Conservation (phyloP, 2,329 filamentous ascomycete species). For the Beauveria bassiana region DNA sequence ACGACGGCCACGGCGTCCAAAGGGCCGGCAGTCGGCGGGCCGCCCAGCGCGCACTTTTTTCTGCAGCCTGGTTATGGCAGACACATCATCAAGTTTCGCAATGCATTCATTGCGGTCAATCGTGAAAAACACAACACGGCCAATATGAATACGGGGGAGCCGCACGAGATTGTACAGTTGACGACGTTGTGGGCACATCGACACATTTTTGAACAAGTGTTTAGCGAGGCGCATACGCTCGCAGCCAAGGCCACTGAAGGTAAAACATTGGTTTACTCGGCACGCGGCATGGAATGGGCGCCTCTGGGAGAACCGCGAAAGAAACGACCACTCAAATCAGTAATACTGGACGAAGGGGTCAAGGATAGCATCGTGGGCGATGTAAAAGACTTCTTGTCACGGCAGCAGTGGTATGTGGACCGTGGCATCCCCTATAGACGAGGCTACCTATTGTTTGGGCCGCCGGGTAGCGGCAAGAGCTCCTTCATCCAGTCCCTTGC, state of each 20-base stretch:
- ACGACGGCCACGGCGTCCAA: constrained; percentile 52
- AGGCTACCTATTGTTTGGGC: constrained; percentile 82
- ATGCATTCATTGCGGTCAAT: constrained; percentile 80
- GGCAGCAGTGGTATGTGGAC: constrained; percentile 83
- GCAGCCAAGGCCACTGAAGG: constrained; percentile 77
- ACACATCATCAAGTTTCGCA: constrained; percentile 79
- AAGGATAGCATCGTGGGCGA: constrained; percentile 75
- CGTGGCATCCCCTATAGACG: constrained; percentile 89
- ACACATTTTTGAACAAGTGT: constrained; percentile 83
- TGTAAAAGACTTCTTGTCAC: constrained; percentile 71
- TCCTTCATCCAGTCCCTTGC: constrained; percentile 95
- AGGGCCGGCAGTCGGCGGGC: constrained; percentile 52
- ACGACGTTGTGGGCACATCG: constrained; percentile 87
- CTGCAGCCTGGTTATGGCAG: constrained; percentile 86
- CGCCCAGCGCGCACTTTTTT: constrained; percentile 71
- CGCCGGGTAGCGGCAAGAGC: constrained; percentile 86
- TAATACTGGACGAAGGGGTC: constrained; percentile 76
- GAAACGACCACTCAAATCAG: constrained; percentile 81
- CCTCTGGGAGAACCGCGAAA: constrained; percentile 75
- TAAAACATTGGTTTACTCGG: constrained; percentile 86
- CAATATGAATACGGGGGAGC: constrained; percentile 73
- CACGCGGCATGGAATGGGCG: constrained; percentile 76
- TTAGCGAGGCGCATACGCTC: constrained; percentile 75
- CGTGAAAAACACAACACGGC: constrained; percentile 79
- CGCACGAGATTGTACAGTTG: constrained; percentile 88